phyloP scores from a whole-genome alignment of 495 filamentous ascomycete genomes.

The Aeminium ludgeri region DNA sequence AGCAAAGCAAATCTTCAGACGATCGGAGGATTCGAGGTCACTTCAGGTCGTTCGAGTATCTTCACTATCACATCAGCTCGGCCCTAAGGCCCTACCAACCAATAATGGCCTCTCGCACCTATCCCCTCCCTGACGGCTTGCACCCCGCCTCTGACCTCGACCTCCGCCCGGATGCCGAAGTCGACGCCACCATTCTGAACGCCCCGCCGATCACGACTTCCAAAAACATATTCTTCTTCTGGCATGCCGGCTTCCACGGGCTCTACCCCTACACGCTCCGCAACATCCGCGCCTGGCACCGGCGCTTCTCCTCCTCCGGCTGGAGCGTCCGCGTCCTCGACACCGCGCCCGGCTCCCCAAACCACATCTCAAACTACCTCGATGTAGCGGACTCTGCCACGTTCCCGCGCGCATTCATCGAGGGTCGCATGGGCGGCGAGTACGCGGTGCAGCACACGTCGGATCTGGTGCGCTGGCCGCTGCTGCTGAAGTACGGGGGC shows the following conservation, averaged over 20 bases:
- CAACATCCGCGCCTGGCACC: constrained; percentile 39
- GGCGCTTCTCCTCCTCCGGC: constrained; percentile 32
- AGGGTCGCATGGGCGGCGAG: constrained; percentile 30
- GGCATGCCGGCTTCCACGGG: constrained; percentile 31
- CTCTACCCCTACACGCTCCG: constrained; percentile 38
- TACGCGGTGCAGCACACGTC: constrained; percentile 37
- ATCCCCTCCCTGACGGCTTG: background rate
- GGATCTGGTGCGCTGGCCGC: constrained; percentile 38
- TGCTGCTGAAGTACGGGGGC: constrained; percentile 38
- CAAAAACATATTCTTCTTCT: constrained; percentile 43
- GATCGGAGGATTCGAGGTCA: no score
- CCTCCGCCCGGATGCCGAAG: constrained; percentile 29
- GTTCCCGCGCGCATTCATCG: constrained; percentile 34
- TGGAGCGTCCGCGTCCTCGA: constrained; percentile 39
- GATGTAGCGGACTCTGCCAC: constrained; percentile 26
- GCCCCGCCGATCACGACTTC: constrained; percentile 26
- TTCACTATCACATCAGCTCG: no score
- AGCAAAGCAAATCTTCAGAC: no score
- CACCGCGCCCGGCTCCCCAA: constrained; percentile 25
- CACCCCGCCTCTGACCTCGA: constrained; percentile 20
- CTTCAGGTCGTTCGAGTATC: no score
- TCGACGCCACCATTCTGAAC: constrained; percentile 30
- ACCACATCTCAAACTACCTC: constrained; percentile 33
- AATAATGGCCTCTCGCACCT: no score
- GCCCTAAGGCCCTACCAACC: no score